Conservation (phyloP, 129 eudicot genomes). For the Helianthus annuus region HanXRQr2.0-SUNRISE NC_035435.2:151536500-151536999, state of each 20-base stretch:
- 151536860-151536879: background rate
- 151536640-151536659: constrained; percentile 73
- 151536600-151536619: constrained; percentile 74
- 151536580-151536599: constrained; percentile 84
- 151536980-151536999: constrained; percentile 14
- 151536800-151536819: constrained; percentile 95
- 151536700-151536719: background rate
- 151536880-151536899: background rate
- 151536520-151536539: constrained; percentile 5
- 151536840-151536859: constrained; percentile 52
- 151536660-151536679: constrained; percentile 78
- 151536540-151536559: background rate
- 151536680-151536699: constrained; percentile 11
- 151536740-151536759: constrained; percentile 52
- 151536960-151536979: constrained; percentile 87
- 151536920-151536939: constrained; percentile 82
- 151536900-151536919: background rate
- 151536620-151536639: constrained; percentile 76
- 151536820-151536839: constrained; percentile 84
- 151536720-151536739: constrained; percentile 8
- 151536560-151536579: constrained; percentile 80
- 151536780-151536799: constrained; percentile 90
- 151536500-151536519: background rate
- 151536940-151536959: constrained; percentile 87
- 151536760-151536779: constrained; percentile 82